Evolutionary conservation across 1,284 basidiomycete species (phyloP).

Genomic region (Meripilus lineatus): DNA sequence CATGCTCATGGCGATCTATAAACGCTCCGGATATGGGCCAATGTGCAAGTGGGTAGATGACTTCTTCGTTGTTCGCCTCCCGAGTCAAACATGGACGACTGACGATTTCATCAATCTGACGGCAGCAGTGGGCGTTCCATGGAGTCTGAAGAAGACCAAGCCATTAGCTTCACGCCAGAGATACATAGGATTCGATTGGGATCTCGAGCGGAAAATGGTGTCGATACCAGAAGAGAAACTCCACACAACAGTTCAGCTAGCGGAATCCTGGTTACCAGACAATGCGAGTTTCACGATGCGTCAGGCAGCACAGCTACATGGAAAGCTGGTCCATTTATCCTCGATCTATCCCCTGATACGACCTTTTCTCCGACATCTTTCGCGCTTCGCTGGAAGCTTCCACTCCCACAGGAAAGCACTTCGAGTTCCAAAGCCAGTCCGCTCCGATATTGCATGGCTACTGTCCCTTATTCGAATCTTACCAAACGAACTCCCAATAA

Average conservation of each 20-base stretch:
- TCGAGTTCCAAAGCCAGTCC: constrained; percentile 7
- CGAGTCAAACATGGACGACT: constrained; percentile 23
- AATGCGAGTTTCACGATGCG: constrained; percentile 11
- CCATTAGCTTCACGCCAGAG: constrained; percentile 19
- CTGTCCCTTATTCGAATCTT: constrained; percentile 13
- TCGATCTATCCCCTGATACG: constrained; percentile 27
- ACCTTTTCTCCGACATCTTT: constrained; percentile 24
- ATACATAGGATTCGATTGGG: constrained; percentile 37
- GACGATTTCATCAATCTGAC: constrained; percentile 24
- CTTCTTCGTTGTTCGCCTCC: constrained; percentile 29
- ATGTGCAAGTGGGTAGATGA: constrained; percentile 40
- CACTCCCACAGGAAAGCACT: constrained; percentile 12
- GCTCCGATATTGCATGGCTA: constrained; percentile 22
- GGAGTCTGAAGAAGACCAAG: constrained; percentile 26
- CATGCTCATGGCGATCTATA: constrained; percentile 30
- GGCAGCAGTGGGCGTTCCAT: constrained; percentile 25
- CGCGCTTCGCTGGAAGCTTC: constrained; percentile 20
- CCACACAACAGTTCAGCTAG: constrained; percentile 2
- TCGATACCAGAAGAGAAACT: constrained; percentile 27
- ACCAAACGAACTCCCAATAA: constrained; percentile 22
- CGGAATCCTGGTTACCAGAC: constrained; percentile 16
- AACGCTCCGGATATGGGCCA: constrained; percentile 16
- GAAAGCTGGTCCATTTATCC: constrained; percentile 32
- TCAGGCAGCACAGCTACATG: constrained; percentile 29
- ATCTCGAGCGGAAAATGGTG: constrained; percentile 22